Conservation (phyloP, 2,329 filamentous ascomycete species). For the Calonectria montana region DNA sequence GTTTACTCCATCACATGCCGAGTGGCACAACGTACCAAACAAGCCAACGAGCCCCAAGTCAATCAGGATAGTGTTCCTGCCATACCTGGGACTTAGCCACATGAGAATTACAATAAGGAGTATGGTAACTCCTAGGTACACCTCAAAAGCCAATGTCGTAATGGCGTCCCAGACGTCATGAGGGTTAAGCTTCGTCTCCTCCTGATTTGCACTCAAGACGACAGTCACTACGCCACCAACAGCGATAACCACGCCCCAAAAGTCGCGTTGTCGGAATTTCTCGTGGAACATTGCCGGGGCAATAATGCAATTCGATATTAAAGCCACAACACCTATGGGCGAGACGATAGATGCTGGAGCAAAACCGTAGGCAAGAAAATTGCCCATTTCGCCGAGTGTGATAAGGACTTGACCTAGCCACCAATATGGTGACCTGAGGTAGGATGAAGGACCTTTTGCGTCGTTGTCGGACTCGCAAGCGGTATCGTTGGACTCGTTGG, state of each 20-base stretch:
- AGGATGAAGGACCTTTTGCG: constrained; percentile 69
- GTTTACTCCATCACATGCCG: background rate
- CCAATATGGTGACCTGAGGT: constrained; percentile 94
- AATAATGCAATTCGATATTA: constrained; percentile 97
- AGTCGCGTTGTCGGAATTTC: constrained; percentile 84
- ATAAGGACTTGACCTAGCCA: constrained; percentile 95
- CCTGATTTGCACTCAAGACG: constrained; percentile 88
- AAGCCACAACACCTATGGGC: constrained; percentile 93
- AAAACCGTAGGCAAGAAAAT: constrained; percentile 97
- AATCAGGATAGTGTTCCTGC: constrained; percentile 87
- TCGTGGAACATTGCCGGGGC: constrained; percentile 95
- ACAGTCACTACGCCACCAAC: constrained; percentile 91
- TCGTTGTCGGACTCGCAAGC: constrained; percentile 39
- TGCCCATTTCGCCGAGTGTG: constrained; percentile 91
- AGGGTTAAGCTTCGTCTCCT: constrained; percentile 91
- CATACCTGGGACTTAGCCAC: constrained; percentile 85
- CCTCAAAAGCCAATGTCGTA: constrained; percentile 87
- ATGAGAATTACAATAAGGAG: constrained; percentile 80
- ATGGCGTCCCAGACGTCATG: constrained; percentile 92
- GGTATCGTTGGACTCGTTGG: constrained; percentile 44
- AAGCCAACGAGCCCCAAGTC: constrained; percentile 93
- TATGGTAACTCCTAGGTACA: constrained; percentile 84
- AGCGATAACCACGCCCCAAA: constrained; percentile 88
- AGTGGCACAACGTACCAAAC: constrained; percentile 74
- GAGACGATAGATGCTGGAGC: constrained; percentile 98